Evolutionary conservation across 352 stramenopile species (phyloP), one percentile per base, ranked within the genome.

Genomic region (Phytophthora foliorum): DNA sequence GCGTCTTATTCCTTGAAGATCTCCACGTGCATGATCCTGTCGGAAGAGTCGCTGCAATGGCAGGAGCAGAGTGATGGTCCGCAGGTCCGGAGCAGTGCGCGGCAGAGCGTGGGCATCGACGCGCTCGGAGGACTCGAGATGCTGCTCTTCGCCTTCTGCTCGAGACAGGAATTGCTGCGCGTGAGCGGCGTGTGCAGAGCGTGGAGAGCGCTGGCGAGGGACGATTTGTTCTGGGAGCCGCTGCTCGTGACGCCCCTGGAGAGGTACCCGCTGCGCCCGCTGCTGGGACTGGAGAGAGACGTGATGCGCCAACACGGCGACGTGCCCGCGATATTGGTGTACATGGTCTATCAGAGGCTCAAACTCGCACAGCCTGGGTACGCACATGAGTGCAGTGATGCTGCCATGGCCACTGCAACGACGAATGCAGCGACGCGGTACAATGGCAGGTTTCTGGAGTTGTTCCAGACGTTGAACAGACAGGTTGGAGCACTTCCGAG

Each of bases 211-310:
- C 63, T 92, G 25, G 78, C 81, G 27, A 72, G 84, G 0, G 70
- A 87, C 54, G 77, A 94, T 56, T 46, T 82, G 7, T 80, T 92
- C 29, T 94, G 86, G 86, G 88, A 93, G 51, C 80, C 83, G 53
- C 54, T 84, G 48, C 74, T 95, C 1, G 31, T 89, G 17, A 91
- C 86, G 25, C 71, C 79, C 3, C 46, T 82, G 24, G 86, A 94
- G 45, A 69, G 63, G 19, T 93, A 94, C 63, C 81, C 82, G n/a
- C 63, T 94, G 46, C 86, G 86, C 0, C 39, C 61, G 19, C 65
- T 95, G 11, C 57, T 95, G 0, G 83, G 86, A 0, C 65, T 91
- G 21, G 72, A 77, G 25, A 45, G 52, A 50, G 51, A 72, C 8
- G 31, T 29, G 22, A 71, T 32, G 19, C 29, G 14, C 36, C 36